These are phyloP conservation scores for Pleurotus cornucopiae DNA, from an alignment of 768 basidiomycete species.

Conservation along the genomic window DNA sequence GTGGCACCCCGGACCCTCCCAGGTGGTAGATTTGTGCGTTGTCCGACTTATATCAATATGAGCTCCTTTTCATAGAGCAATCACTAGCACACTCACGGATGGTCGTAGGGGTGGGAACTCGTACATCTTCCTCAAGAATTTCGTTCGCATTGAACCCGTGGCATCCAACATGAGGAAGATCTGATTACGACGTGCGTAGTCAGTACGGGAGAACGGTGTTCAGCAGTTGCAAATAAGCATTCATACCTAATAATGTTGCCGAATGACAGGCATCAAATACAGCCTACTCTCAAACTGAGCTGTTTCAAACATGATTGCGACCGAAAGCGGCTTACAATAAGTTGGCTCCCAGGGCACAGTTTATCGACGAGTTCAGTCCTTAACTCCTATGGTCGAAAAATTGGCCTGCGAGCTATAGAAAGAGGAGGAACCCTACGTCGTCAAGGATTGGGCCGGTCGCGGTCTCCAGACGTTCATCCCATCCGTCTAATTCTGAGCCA, in stretches of 20 bases:
- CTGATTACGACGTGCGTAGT: neutral
- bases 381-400: neutral
- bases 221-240: neutral
- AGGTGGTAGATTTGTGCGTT: no score
- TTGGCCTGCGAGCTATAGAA: no score
- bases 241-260: no score
- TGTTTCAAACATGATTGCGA: no score
- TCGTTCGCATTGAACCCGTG: neutral
- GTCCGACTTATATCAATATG: no score
- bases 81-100: no score
- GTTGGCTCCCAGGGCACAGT: constrained; percentile 16
- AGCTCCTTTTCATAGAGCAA: no score
- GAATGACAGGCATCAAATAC: constrained; percentile 18
- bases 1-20: no score
- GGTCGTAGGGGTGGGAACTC: no score
- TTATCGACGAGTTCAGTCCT: constrained; percentile 16
- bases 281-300: neutral
- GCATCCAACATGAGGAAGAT: neutral
- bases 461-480: constrained; percentile 27
- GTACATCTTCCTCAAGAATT: no score
- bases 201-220: no score
- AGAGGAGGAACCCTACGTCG: neutral
- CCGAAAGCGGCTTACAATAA: constrained; percentile 9
- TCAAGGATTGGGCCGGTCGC: neutral
- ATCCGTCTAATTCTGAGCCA: constrained; percentile 35